A percentile compares a stretch with the other conserved stretches of the same genome.
Conservation (phyloP, 768 basidiomycete genomes). For the Candolleomyces aberdarensis region DNA sequence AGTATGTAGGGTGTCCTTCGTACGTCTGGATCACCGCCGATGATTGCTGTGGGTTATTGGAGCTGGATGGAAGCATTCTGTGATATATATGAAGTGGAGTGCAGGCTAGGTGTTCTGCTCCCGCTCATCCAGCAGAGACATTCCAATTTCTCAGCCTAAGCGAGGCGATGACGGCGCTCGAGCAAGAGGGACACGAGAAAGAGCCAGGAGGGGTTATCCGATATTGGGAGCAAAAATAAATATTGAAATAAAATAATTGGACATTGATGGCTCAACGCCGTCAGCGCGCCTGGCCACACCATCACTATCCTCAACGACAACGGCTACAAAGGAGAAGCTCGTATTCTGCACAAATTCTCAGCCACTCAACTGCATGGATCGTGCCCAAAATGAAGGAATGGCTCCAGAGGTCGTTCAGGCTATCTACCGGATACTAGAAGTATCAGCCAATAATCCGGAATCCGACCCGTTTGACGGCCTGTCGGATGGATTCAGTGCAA, state of each 20-base stretch:
- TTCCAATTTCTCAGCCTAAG: too few species aligned
- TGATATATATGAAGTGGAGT: background rate
- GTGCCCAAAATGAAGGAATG: conserved; percentile 40
- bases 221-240: background rate
- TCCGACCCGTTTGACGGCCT: conserved; percentile 58
- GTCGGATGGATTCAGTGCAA: conserved; percentile 53
- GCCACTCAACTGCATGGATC: background rate
- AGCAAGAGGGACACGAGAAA: background rate
- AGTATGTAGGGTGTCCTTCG: conserved; percentile 63
- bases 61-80: background rate
- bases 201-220: background rate
- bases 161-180: too few species aligned
- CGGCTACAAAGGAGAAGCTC: background rate
- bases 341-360: too few species aligned
- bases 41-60: conserved; percentile 42
- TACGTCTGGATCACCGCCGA: conserved; percentile 51
- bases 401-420: conserved; percentile 66
- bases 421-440: conserved; percentile 68
- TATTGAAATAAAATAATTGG: background rate
- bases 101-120: background rate
- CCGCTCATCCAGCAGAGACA: too few species aligned
- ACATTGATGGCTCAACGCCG: background rate
- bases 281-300: background rate
- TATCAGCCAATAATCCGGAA: conserved; percentile 35
- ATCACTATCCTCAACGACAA: background rate